Evolutionary conservation across 192 early-diverging fungal genomes (phyloP).

Genomic region (Geosiphon pyriformis): DNA sequence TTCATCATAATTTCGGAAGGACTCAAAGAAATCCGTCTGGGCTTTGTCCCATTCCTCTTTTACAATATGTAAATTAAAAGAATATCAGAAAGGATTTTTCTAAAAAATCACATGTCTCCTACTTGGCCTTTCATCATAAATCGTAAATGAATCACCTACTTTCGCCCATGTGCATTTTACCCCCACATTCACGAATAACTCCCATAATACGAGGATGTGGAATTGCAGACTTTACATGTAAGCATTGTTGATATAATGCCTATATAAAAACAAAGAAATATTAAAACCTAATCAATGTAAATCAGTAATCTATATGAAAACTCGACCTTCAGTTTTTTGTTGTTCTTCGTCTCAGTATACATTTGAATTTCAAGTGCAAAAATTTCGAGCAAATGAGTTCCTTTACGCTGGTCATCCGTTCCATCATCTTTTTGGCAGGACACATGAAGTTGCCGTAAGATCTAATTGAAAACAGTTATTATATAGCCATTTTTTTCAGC

Average conservation of each 20-base stretch:
- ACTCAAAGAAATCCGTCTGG: conserved; percentile 92
- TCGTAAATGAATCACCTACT: conserved; percentile 41
- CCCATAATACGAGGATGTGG: conserved; percentile 97
- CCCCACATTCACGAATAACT: conserved; percentile 93
- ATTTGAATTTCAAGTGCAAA: conserved; percentile 96
- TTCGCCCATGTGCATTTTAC: conserved; percentile 98
- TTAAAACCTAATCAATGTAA: conserved; percentile 1
- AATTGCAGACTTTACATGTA: conserved; percentile 86
- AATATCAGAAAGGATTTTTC: conserved; percentile 4
- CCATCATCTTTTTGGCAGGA: conserved; percentile 77
- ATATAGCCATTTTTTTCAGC: background rate
- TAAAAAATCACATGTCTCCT: background rate
- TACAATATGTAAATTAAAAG: background rate
- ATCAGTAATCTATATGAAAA: background rate
- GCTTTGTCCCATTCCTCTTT: conserved; percentile 86
- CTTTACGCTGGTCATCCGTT: conserved; percentile 83
- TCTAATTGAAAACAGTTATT: conserved; percentile 33
- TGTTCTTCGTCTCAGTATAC: conserved; percentile 84
- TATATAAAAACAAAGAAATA: conserved; percentile 22
- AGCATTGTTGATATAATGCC: conserved; percentile 82
- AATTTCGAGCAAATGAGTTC: conserved; percentile 89
- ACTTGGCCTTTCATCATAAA: background rate
- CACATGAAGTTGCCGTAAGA: conserved; percentile 65
- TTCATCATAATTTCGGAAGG: conserved; percentile 98
- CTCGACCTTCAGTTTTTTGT: conserved; percentile 77